phyloP scores from a whole-genome alignment of 2,329 filamentous ascomycete species.

The Exophiala phaeomuriformis region DNA sequence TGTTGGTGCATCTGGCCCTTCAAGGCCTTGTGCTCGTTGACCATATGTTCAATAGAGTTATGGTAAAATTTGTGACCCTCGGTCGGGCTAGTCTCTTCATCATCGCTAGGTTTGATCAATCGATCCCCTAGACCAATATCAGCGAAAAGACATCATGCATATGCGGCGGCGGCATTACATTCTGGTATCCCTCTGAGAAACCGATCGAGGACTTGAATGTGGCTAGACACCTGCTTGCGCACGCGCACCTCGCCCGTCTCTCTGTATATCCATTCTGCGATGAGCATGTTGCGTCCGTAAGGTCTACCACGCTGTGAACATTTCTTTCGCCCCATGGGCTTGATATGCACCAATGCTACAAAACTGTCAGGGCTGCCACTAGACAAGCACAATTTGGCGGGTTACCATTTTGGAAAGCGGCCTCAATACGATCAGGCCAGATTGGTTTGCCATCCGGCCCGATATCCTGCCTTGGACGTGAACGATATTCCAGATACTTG shows the following conservation, averaged over 20 bases:
- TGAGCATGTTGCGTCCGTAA: constrained; percentile 55
- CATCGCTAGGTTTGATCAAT: constrained; percentile 13
- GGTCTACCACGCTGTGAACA: constrained; percentile 46
- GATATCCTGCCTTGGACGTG: constrained; percentile 38
- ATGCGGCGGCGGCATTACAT: constrained; percentile 36
- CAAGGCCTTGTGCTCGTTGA: constrained; percentile 12
- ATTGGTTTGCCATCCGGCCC: constrained; percentile 39
- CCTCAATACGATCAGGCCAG: constrained; percentile 42
- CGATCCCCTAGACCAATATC: constrained; percentile 16
- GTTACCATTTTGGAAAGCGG: constrained; percentile 44
- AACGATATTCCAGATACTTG: constrained; percentile 40
- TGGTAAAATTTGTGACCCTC: constrained; percentile 20
- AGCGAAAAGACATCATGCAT: background rate
- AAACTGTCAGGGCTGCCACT: constrained; percentile 1
- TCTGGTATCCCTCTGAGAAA: constrained; percentile 47
- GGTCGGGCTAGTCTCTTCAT: constrained; percentile 2
- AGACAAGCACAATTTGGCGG: background rate
- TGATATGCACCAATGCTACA: constrained; percentile 47
- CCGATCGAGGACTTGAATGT: constrained; percentile 55
- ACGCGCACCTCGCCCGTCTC: constrained; percentile 47
- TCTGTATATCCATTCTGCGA: constrained; percentile 51
- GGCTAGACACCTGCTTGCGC: constrained; percentile 58
- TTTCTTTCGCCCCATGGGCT: constrained; percentile 53
- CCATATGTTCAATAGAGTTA: constrained; percentile 24
- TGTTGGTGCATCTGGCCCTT: background rate